phyloP scores from a whole-genome alignment of 2,329 filamentous ascomycete genomes.

The Fusarium cicatricum region DNA sequence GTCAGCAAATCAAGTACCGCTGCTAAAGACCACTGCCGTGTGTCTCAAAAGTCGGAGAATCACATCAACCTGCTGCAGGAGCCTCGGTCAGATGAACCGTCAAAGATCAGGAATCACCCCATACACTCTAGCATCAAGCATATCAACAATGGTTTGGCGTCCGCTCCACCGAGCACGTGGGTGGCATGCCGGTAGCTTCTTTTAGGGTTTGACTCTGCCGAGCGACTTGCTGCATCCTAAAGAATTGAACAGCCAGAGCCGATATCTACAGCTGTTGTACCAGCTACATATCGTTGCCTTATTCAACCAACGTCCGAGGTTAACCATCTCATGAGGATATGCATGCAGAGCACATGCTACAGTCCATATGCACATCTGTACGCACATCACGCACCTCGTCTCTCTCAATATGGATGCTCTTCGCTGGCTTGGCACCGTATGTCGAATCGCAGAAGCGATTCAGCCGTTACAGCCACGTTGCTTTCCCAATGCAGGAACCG shows the following conservation, averaged over 20 bases:
- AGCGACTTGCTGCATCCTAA: conserved; percentile 8
- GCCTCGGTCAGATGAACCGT: conserved; percentile 7
- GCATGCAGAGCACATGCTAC: not conserved
- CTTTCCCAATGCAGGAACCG: conserved; percentile 47
- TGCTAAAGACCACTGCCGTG: conserved; percentile 21
- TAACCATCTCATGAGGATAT: too few relatives aligned
- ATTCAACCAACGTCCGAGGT: not conserved
- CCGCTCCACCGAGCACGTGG: conserved; percentile 40
- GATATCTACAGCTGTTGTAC: not conserved
- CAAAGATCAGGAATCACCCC: conserved; percentile 15
- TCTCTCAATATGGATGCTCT: not conserved
- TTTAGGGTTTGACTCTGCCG: conserved; percentile 27
- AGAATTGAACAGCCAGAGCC: conserved; percentile 15
- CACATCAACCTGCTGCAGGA: conserved; percentile 1
- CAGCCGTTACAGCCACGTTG: conserved; percentile 36
- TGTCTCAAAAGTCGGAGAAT: conserved; percentile 6
- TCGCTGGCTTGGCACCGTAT: too few relatives aligned
- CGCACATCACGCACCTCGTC: not conserved
- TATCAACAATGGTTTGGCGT: conserved; percentile 13
- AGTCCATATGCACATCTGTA: too few relatives aligned
- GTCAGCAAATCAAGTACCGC: conserved; percentile 31
- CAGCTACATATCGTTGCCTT: not conserved
- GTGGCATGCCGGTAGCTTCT: conserved; percentile 37
- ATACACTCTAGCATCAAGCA: conserved; percentile 16
- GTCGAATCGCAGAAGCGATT: conserved; percentile 10